Base-by-base conservation (phyloP, 2,329 filamentous ascomycete genomes). In the Fusarium sp. region DNA sequence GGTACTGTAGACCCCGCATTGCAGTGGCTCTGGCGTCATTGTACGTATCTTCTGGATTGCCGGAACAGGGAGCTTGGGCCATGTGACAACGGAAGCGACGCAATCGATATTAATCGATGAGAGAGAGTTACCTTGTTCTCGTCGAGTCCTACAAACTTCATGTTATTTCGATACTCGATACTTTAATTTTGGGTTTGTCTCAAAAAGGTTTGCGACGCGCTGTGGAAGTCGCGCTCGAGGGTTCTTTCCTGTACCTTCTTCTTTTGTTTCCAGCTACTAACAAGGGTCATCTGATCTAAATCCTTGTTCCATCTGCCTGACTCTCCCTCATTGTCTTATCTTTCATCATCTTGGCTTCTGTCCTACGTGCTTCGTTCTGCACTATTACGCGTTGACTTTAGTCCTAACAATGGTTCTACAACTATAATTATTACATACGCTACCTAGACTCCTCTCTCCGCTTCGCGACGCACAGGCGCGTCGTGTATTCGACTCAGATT, bases 51-150 rank as follows among this genome's bases (percentile, higher is more conserved):
- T 60, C 34, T 25, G 24, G 29, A 37, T 47, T 56, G 10, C 41
- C 41, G 34, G 61, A 65, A 60, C n/a, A 42, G 54, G 69, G 71
- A 74, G 73, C 70, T 75, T 71, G 61, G 72, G 60, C 73, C 68
- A 71, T 69, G 72, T 75, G 66, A 75, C 69, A 67, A 65, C 60
- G 69, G 46, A 65, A 61, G 46, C 56, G 42, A 53, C 55, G 37
- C 59, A 61, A 61, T 60, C 41, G 41, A 45, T 46, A 47, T 40
- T 42, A 54, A 59, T 65, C 59, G 52, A 55, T 37, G 42, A 27
- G 56, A 61, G 46, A 27, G 56, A 61, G 46, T 46, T 65, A 20
- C 67, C 52, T 74, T 54, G 46, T 22, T 54, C 48, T 56, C 47
- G 20, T 57, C 49, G 30, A 67, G 58, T 70, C 48, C 67, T 69